phyloP scores from a whole-genome alignment of 306 rosid genomes.

The Hippophae rhamnoides region DNA sequence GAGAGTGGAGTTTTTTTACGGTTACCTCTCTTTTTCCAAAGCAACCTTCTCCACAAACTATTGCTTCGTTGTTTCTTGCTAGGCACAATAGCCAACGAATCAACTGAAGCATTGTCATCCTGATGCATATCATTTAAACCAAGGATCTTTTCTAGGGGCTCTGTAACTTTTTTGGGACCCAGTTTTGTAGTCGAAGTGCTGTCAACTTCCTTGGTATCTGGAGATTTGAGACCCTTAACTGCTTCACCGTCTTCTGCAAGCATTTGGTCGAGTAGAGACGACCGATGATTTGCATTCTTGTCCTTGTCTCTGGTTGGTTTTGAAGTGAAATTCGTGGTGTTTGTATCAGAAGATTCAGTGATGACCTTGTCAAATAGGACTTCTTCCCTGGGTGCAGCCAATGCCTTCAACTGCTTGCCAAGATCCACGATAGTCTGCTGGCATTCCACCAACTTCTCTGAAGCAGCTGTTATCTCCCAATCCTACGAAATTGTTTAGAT shows the following conservation, averaged over 20 bases:
- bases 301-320: conserved; percentile 21
- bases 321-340: conserved; percentile 11
- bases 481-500: conserved; percentile 41
- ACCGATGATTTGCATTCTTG: conserved; percentile 27
- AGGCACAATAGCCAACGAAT: conserved; percentile 56
- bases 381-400: conserved; percentile 62
- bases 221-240: conserved; percentile 11
- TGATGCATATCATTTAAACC: conserved; percentile 29
- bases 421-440: conserved; percentile 87
- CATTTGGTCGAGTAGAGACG: conserved; percentile 68
- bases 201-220: conserved; percentile 26
- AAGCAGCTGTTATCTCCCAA: conserved; percentile 81
- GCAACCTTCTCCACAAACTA: conserved; percentile 53
- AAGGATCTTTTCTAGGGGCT: conserved; percentile 31
- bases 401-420: conserved; percentile 82
- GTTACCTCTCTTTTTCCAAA: conserved; percentile 53
- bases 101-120: conserved; percentile 26
- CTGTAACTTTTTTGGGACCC: conserved; percentile 10
- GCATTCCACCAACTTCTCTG: conserved; percentile 92
- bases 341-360: conserved; percentile 22
- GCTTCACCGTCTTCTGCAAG: conserved; percentile 52
- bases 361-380: conserved; percentile 50
- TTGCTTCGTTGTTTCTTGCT: conserved; percentile 39
- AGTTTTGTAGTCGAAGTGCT: conserved; percentile 20
- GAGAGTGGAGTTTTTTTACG: conserved; percentile 34